These are phyloP conservation scores for Chytriomyces hyalinus DNA, from an alignment of 192 early-diverging fungal genomes.

Conservation along the genomic window DNA sequence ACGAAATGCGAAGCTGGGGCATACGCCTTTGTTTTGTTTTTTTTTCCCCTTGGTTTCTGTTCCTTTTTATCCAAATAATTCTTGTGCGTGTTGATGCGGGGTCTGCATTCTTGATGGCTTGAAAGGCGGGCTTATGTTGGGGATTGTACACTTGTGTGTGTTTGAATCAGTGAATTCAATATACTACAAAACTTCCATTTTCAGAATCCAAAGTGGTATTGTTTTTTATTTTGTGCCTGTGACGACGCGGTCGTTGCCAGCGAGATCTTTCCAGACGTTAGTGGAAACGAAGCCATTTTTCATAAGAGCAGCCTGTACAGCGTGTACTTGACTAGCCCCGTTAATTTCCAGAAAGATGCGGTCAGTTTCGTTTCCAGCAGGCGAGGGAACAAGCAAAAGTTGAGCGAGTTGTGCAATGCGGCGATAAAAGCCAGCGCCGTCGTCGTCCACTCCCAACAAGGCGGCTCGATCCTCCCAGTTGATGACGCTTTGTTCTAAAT, in stretches of 20 bases:
- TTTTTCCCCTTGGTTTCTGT: too few relatives aligned
- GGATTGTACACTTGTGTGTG: too few relatives aligned
- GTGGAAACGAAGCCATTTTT: not conserved
- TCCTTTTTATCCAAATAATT: too few relatives aligned
- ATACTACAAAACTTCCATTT: too few relatives aligned
- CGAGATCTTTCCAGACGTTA: not conserved
- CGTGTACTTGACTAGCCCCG: not conserved
- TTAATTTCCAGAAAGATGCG: not conserved
- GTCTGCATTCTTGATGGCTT: too few relatives aligned
- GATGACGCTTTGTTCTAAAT: constrained; percentile 74
- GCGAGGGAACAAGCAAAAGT: constrained; percentile 30
- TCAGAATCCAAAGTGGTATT: not conserved
- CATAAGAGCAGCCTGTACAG: not conserved
- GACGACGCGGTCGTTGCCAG: not conserved
- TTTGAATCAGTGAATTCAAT: too few relatives aligned
- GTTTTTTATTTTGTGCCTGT: not conserved
- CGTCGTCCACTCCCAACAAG: constrained; percentile 62
- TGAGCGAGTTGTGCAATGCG: constrained; percentile 56
- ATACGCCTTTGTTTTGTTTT: too few relatives aligned
- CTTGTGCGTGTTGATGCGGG: too few relatives aligned
- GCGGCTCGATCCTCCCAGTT: constrained; percentile 87
- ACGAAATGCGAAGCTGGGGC: not conserved
- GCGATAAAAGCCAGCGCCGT: constrained; percentile 66
- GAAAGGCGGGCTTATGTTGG: too few relatives aligned
- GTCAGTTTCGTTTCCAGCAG: not conserved